A percentile compares a stretch with the other conserved stretches of the same genome.
phyloP scores from a whole-genome alignment of 140 eudicot genomes.

The Artemisia princeps region DNA sequence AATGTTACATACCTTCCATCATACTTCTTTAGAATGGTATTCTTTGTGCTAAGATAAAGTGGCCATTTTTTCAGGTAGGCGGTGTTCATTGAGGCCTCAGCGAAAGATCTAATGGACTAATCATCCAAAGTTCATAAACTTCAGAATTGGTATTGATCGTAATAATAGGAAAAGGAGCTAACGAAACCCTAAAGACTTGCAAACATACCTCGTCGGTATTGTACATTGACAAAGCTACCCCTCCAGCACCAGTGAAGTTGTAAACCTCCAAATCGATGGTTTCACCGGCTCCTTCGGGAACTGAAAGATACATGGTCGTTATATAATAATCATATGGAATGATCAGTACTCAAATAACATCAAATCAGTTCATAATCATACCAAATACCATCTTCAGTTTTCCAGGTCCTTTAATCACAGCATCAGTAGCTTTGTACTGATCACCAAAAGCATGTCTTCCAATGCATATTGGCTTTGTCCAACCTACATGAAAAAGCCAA shows the following conservation, averaged over 20 bases:
- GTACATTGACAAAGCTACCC: conserved; percentile 96
- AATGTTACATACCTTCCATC: conserved; percentile 69
- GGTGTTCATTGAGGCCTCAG: conserved; percentile 94
- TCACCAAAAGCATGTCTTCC: conserved; percentile 99
- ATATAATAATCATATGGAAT: no score
- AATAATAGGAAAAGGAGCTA: neutral
- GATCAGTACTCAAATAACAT: no score
- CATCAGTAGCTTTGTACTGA: conserved; percentile 90
- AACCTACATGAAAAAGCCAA: conserved; percentile 38
- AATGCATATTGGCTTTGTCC: conserved; percentile 94
- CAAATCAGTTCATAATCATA: conserved; percentile 22
- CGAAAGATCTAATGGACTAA: conserved; percentile 82
- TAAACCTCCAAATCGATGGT: conserved; percentile 70
- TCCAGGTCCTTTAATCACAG: conserved; percentile 91
- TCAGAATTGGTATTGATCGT: neutral
- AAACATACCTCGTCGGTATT: conserved; percentile 87
- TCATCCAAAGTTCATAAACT: conserved; percentile 6
- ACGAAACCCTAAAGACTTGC: neutral
- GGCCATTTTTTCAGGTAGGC: conserved; percentile 93
- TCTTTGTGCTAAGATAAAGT: conserved; percentile 93
- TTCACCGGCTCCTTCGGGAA: conserved; percentile 78
- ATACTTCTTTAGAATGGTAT: conserved; percentile 89
- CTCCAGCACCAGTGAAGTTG: conserved; percentile 90
- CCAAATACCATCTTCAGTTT: conserved; percentile 91
- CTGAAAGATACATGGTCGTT: conserved; percentile 27